These are phyloP conservation scores for Candida lessepsii DNA, from an alignment of 805 yeast genomes.

Conservation along the genomic window DNA sequence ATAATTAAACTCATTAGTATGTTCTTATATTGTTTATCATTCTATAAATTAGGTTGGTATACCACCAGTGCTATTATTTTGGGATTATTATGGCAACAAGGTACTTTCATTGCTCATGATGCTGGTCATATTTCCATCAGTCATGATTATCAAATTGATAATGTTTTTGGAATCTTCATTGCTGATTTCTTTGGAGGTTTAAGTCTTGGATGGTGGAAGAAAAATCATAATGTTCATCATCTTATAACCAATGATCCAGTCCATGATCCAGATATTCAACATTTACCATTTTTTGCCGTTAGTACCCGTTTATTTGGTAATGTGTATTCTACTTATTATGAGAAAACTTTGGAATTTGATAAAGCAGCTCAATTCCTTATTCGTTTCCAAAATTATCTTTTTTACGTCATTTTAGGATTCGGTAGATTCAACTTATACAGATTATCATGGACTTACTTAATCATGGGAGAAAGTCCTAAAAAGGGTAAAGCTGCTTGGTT, in stretches of 20 bases:
- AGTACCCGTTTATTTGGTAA: constrained; percentile 65
- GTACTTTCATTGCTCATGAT: constrained; percentile 85
- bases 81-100: constrained; percentile 86
- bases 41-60: constrained; percentile 47
- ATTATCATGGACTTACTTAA: constrained; percentile 73
- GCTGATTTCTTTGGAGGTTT: constrained; percentile 87
- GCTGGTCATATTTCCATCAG: constrained; percentile 86
- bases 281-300: constrained; percentile 87
- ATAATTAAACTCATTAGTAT: constrained; percentile 56
- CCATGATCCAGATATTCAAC: constrained; percentile 94
- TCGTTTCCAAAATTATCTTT: constrained; percentile 65
- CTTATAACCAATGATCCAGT: constrained; percentile 88
- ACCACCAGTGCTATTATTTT: constrained; percentile 59
- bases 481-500: constrained; percentile 86
- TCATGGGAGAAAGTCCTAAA: constrained; percentile 76
- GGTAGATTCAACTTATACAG: constrained; percentile 86
- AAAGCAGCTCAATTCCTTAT: constrained; percentile 55
- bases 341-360: constrained; percentile 65
- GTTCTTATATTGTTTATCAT: constrained; percentile 48
- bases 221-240: constrained; percentile 93
- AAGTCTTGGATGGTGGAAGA: constrained; percentile 92
- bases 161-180: constrained; percentile 64
- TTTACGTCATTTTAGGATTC: constrained; percentile 76
- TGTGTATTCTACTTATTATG: constrained; percentile 80
- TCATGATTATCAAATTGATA: constrained; percentile 76